Conservation (phyloP, 2,329 filamentous ascomycete species). For the Paraphoma sp. region DNA sequence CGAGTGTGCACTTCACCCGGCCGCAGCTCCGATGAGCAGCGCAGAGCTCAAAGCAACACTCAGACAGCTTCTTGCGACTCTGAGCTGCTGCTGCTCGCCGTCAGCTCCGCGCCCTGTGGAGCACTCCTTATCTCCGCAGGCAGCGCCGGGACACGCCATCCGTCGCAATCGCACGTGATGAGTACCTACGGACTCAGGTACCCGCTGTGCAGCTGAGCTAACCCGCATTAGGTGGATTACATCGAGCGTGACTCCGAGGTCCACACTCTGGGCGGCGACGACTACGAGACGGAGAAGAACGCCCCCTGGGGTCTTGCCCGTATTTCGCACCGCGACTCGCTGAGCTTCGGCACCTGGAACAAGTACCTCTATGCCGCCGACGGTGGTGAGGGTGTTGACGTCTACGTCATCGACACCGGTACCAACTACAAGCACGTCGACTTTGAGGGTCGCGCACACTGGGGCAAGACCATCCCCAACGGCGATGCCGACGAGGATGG, state of each 20-base stretch:
- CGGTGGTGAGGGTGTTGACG: slow-evolving; percentile 96
- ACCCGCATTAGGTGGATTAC: slow-evolving; percentile 78
- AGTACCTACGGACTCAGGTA: slow-evolving; percentile 24
- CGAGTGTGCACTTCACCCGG: background rate
- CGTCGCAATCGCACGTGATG: slow-evolving; percentile 32
- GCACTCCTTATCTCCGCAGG: slow-evolving; percentile 34
- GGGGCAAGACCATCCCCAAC: slow-evolving; percentile 94
- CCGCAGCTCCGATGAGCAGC: background rate
- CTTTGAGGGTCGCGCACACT: slow-evolving; percentile 93
- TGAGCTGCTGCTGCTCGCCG: background rate
- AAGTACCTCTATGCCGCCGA: slow-evolving; percentile 94
- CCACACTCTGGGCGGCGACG: slow-evolving; percentile 69
- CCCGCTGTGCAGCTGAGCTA: slow-evolving; percentile 27
- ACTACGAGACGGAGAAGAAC: slow-evolving; percentile 77
- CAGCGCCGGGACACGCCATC: slow-evolving; percentile 38
- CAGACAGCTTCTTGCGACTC: background rate
- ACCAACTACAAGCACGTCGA: slow-evolving; percentile 94
- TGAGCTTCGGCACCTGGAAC: slow-evolving; percentile 94
- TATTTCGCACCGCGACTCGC: slow-evolving; percentile 89
- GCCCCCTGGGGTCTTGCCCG: slow-evolving; percentile 98
- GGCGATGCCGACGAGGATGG: slow-evolving; percentile 89
- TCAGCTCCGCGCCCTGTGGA: slow-evolving; percentile 4
- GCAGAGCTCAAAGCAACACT: background rate
- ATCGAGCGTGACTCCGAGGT: slow-evolving; percentile 95
- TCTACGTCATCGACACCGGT: slow-evolving; percentile 98